These are phyloP conservation scores for Halophytophthora batemanensis DNA, from an alignment of 352 stramenopile genomes.

Conservation along the genomic window DNA sequence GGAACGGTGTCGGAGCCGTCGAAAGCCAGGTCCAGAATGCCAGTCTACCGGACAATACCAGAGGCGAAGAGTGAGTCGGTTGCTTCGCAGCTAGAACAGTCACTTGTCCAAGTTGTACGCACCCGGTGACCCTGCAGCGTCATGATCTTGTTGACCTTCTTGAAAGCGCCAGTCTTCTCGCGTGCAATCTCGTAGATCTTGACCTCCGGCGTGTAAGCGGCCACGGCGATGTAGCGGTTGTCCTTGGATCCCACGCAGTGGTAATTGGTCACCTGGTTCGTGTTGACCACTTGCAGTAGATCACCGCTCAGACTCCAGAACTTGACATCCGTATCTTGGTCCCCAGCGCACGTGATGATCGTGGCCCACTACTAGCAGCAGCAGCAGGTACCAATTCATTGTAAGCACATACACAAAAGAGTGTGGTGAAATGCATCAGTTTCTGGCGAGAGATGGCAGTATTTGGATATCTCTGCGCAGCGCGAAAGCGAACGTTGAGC, in stretches of 20 bases:
- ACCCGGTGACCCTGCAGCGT: constrained; percentile 74
- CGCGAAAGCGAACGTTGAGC: not conserved
- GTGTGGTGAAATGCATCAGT: no score
- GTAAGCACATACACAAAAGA: no score
- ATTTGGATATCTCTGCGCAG: no score
- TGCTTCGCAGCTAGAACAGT: not conserved
- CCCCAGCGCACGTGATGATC: constrained; percentile 68
- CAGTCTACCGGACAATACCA: constrained; percentile 35
- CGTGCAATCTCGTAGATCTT: constrained; percentile 83
- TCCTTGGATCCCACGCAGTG: constrained; percentile 78
- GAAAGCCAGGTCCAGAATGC: constrained; percentile 74
- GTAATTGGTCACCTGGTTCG: constrained; percentile 80
- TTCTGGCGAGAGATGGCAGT: no score
- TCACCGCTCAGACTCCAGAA: constrained; percentile 74
- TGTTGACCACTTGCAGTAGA: constrained; percentile 71
- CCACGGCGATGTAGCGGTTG: constrained; percentile 78
- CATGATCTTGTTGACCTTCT: constrained; percentile 84
- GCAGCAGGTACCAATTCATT: no score
- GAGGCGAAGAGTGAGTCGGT: constrained; percentile 8
- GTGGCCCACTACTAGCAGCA: constrained; percentile 62
- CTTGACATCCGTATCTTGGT: constrained; percentile 77
- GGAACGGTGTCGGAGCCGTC: constrained; percentile 64
- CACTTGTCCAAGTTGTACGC: no score
- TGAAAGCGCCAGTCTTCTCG: constrained; percentile 73
- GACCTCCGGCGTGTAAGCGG: constrained; percentile 77